Conservation (phyloP, 306 rosid species). For the Vicia faba region DNA sequence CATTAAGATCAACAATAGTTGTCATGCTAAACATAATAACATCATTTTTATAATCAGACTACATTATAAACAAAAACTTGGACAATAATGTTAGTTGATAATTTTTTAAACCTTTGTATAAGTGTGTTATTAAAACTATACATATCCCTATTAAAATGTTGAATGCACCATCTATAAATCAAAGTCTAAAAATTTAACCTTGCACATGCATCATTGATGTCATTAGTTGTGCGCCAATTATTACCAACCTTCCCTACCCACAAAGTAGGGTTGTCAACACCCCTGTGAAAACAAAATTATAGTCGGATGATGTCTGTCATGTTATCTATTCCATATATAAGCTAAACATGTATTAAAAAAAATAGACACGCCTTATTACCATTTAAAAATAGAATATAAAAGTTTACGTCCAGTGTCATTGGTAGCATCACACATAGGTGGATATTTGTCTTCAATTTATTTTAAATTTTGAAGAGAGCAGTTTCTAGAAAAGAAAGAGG, state of each 20-base stretch:
- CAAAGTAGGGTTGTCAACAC: conserved; percentile 85
- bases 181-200: conserved; percentile 59
- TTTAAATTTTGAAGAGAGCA: too few relatives aligned
- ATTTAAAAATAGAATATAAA: conserved; percentile 86
- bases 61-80: conserved; percentile 23
- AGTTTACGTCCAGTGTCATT: conserved; percentile 63
- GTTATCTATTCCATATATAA: not conserved
- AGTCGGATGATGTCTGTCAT: conserved; percentile 21
- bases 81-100: conserved; percentile 14
- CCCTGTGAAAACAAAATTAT: conserved; percentile 57
- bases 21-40: conserved; percentile 73
- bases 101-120: conserved; percentile 11
- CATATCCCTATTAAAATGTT: conserved; percentile 24
- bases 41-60: conserved; percentile 35
- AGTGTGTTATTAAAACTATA: conserved; percentile 21
- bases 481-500: too few relatives aligned
- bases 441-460: too few relatives aligned
- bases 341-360: conserved; percentile 33
- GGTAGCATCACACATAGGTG: conserved; percentile 95
- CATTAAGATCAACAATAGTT: conserved; percentile 80
- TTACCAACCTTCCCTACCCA: conserved; percentile 94
- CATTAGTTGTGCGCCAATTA: conserved; percentile 98
- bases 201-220: conserved; percentile 92
- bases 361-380: conserved; percentile 55
- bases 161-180: conserved; percentile 10